phyloP scores from a whole-genome alignment of 139 green algal species.

The Chlorella vulgaris region DNA sequence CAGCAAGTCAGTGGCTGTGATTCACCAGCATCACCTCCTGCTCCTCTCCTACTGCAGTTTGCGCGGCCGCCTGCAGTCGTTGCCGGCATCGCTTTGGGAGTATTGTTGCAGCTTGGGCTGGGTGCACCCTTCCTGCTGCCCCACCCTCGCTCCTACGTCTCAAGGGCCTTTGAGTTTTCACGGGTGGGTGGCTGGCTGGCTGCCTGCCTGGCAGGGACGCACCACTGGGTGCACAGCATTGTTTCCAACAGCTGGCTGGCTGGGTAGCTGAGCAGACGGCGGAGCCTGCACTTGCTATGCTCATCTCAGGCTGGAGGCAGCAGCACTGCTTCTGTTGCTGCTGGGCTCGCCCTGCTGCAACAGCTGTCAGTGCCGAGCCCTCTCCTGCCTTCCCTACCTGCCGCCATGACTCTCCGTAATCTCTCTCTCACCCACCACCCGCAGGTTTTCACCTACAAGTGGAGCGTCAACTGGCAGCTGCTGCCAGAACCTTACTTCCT shows the following conservation, averaged over 20 bases:
- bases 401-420: too few species aligned
- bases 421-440: too few species aligned
- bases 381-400: too few species aligned
- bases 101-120: slow-evolving; percentile 61
- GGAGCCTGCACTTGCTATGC: background rate
- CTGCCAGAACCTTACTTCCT: slow-evolving; percentile 73
- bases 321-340: background rate
- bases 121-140: slow-evolving; percentile 68
- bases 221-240: background rate
- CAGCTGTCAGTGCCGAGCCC: too few species aligned
- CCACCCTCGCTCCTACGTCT: slow-evolving; percentile 61
- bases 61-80: slow-evolving; percentile 7
- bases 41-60: slow-evolving; percentile 20
- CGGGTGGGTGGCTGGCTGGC: slow-evolving; percentile 51
- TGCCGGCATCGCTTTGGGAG: slow-evolving; percentile 26
- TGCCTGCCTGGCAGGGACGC: too few species aligned
- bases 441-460: slow-evolving; percentile 72
- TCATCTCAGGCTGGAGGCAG: background rate
- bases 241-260: background rate
- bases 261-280: background rate
- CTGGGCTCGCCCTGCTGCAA: too few species aligned
- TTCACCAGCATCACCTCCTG: background rate
- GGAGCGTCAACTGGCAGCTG: slow-evolving; percentile 90
- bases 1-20: background rate
- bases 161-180: slow-evolving; percentile 75